These are phyloP conservation scores for Hirsutella minnesotensis DNA, from an alignment of 2,329 filamentous ascomycete species.

Conservation along the genomic window DNA sequence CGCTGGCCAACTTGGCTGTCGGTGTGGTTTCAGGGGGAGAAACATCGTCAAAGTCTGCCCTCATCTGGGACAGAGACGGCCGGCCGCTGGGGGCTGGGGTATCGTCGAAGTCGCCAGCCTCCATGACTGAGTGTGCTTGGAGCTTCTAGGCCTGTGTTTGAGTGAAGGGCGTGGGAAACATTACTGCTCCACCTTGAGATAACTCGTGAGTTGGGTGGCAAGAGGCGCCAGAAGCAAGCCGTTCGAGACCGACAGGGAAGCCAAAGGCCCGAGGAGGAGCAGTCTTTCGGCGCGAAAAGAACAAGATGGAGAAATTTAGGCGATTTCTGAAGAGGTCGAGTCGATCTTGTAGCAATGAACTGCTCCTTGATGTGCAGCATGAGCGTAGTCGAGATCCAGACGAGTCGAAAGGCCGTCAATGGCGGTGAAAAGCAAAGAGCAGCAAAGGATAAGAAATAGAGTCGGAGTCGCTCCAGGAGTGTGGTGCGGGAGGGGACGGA, in stretches of 20 bases:
- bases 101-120: slow-evolving; percentile 17
- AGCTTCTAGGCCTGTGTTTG: slow-evolving; percentile 10
- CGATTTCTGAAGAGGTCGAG: too few species aligned
- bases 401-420: too few species aligned
- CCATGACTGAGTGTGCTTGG: slow-evolving; percentile 8
- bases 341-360: too few species aligned
- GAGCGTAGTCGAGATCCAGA: too few species aligned
- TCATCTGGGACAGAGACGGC: slow-evolving; percentile 13
- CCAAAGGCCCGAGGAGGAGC: too few species aligned
- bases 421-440: too few species aligned
- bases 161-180: slow-evolving; percentile 11
- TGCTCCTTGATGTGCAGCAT: too few species aligned
- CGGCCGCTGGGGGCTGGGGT: slow-evolving; percentile 20
- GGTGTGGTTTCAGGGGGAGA: slow-evolving; percentile 2
- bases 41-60: slow-evolving; percentile 5
- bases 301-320: too few species aligned
- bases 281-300: too few species aligned
- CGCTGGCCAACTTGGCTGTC: slow-evolving; percentile 1
- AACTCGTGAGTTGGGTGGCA: neutral
- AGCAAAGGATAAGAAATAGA: too few species aligned
- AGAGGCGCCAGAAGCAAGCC: neutral
- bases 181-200: neutral
- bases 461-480: neutral
- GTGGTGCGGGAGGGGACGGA: neutral
- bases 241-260: neutral